phyloP scores from a whole-genome alignment of 2,329 filamentous ascomycete genomes.

The Nemania diffusa region DNA sequence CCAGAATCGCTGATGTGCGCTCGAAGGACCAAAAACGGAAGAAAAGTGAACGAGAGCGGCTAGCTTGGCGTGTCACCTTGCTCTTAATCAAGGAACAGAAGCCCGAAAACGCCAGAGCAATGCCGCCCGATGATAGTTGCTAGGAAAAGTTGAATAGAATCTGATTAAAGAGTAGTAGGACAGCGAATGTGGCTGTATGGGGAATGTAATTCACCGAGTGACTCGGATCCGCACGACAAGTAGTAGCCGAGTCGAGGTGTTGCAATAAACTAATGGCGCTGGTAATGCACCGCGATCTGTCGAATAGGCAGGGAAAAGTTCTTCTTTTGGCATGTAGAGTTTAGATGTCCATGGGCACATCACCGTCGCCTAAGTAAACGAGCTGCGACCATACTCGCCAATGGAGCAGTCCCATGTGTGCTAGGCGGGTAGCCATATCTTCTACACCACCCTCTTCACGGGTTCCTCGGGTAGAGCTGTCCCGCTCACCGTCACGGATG shows the following conservation, averaged over 20 bases:
- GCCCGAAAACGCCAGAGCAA: constrained; percentile 35
- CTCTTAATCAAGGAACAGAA: constrained; percentile 10
- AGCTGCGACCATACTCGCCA: constrained; percentile 89
- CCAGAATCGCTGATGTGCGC: constrained; percentile 28
- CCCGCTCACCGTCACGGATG: constrained; percentile 43
- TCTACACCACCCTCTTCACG: constrained; percentile 66
- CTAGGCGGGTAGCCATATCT: constrained; percentile 79
- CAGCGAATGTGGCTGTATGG: constrained; percentile 13
- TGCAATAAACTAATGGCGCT: not conserved
- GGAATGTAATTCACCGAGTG: constrained; percentile 9
- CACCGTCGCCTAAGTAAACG: constrained; percentile 66
- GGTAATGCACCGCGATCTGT: not conserved
- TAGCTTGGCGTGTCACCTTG: constrained; percentile 10
- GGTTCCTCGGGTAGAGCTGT: constrained; percentile 53
- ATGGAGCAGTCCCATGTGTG: constrained; percentile 85
- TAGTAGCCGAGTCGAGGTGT: not conserved
- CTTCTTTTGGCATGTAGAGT: constrained; percentile 1
- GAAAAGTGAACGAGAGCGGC: constrained; percentile 9
- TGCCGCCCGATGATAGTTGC: constrained; percentile 24
- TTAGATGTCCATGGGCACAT: constrained; percentile 44
- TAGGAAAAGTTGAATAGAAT: constrained; percentile 9
- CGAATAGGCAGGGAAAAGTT: not conserved
- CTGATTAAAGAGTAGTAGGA: constrained; percentile 32
- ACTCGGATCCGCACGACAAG: constrained; percentile 2
- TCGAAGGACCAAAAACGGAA: constrained; percentile 26